Conservation (phyloP, 768 basidiomycete genomes). For the Lactarius tabidus region DNA sequence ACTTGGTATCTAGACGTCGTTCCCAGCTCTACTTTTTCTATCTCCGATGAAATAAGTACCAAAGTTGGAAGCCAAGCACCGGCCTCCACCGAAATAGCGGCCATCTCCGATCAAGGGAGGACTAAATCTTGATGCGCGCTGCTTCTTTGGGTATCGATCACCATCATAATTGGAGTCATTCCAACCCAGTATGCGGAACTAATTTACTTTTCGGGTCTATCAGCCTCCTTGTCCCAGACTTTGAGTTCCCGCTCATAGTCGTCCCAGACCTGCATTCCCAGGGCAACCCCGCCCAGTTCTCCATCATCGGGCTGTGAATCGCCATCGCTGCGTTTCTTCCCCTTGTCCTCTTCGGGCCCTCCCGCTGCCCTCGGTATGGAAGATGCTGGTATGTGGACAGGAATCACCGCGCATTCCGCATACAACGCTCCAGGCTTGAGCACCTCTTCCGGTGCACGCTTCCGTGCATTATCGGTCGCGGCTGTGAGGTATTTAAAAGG, state of each 20-base stretch:
- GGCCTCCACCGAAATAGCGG: neutral
- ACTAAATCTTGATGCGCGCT: neutral
- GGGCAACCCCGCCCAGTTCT: constrained; percentile 65
- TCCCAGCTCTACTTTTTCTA: neutral
- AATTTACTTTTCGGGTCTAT: neutral
- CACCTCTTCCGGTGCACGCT: constrained; percentile 46
- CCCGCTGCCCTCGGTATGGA: constrained; percentile 22
- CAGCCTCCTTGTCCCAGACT: constrained; percentile 47
- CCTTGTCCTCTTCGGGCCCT: constrained; percentile 28
- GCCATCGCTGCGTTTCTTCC: constrained; percentile 30
- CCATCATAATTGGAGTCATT: neutral
- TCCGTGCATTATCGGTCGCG: constrained; percentile 21
- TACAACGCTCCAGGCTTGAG: constrained; percentile 77
- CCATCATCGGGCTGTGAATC: constrained; percentile 50
- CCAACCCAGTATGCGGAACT: neutral
- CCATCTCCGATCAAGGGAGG: neutral
- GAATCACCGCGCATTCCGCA: constrained; percentile 66
- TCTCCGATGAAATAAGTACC: neutral
- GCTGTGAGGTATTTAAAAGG: constrained; percentile 58
- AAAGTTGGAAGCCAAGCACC: neutral
- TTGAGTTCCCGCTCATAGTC: constrained; percentile 63
- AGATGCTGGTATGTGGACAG: constrained; percentile 25
- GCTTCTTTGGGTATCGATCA: too few species aligned
- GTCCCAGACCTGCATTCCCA: constrained; percentile 74
- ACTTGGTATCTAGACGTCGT: neutral